A percentile compares a stretch with the other conserved stretches of the same genome.
Conservation (phyloP, 306 rosid genomes). For the Cajanus cajan region DNA sequence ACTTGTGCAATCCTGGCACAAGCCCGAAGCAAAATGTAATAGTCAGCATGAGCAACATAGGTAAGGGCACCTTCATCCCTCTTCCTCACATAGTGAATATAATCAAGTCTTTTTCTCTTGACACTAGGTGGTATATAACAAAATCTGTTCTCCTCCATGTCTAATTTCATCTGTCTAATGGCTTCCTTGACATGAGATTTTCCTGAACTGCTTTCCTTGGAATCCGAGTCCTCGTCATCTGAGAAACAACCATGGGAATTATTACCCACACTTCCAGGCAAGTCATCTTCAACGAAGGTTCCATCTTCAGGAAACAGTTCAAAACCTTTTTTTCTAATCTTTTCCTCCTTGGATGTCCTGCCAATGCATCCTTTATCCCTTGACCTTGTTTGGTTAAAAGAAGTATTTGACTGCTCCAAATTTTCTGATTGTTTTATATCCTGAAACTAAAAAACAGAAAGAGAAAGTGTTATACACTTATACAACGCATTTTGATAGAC, state of each 20-base stretch:
- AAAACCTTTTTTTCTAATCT: constrained; percentile 24
- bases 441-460: constrained; percentile 36
- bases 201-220: constrained; percentile 24
- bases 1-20: constrained; percentile 71
- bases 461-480: background rate
- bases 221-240: constrained; percentile 25
- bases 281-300: constrained; percentile 3
- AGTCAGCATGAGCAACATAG: constrained; percentile 85
- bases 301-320: constrained; percentile 27
- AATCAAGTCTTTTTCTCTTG: constrained; percentile 44
- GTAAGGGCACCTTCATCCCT: constrained; percentile 56
- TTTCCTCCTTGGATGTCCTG: constrained; percentile 14
- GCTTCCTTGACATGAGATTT: constrained; percentile 45
- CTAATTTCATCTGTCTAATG: constrained; percentile 56
- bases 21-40: constrained; percentile 80
- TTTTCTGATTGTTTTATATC: constrained; percentile 34
- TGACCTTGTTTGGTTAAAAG: constrained; percentile 27
- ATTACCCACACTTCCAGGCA: constrained; percentile 3
- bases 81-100: constrained; percentile 77
- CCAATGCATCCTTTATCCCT: constrained; percentile 26
- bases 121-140: constrained; percentile 65
- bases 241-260: constrained; percentile 31
- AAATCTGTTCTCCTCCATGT: constrained; percentile 87
- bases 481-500: background rate
- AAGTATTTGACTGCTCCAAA: background rate